Base-by-base conservation (phyloP, 768 basidiomycete species). In the Multifurca ochricompacta region DNA sequence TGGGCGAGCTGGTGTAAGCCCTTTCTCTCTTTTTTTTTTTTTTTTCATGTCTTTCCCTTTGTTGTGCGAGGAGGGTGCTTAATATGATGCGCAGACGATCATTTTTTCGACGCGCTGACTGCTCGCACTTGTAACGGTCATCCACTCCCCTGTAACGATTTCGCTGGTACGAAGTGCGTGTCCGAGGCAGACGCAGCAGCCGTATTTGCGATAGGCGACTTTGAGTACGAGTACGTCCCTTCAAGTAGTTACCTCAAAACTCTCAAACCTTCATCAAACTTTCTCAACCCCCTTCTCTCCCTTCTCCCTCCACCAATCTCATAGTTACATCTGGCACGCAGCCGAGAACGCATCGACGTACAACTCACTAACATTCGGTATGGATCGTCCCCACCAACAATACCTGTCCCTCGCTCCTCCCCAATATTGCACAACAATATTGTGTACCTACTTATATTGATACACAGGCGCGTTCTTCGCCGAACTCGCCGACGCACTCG, bases 41-140 rank as follows among this genome's bases (percentile, higher is more conserved):
- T 3, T 13, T 3, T 16, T 6, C 11, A 10, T 41, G 6, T 34
- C 19, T 48, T 31, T 43, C 36, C 16, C 7, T 4, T 4, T 16
- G n/a, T 18, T 4, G 11, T 4, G n/a, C n/a, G n/a, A n/a, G n/a
- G n/a, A n/a, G n/a, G n/a, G n/a, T n/a, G n/a, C n/a, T n/a, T n/a
- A n/a, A n/a, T n/a, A n/a, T n/a, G n/a, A n/a, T n/a, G n/a, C n/a
- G n/a, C 53, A 74, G 73, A 75, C 56, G 74, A 78, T 51, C 77
- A 77, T 53, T 78, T 71, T 66, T 78, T 78, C 61, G 77, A 78
- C 60, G 73, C 73, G n/a, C 75, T 78, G 62, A 72, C 67, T 16
- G 74, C 77, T 3, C 65, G 77, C 43, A 76, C 74, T 1, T 78
- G 76, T 56, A 63, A 74, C 50, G 71, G 70, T 2, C 74, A 74